Conservation (phyloP, 805 yeast genomes). For the Saccharomyces paradoxus region DNA sequence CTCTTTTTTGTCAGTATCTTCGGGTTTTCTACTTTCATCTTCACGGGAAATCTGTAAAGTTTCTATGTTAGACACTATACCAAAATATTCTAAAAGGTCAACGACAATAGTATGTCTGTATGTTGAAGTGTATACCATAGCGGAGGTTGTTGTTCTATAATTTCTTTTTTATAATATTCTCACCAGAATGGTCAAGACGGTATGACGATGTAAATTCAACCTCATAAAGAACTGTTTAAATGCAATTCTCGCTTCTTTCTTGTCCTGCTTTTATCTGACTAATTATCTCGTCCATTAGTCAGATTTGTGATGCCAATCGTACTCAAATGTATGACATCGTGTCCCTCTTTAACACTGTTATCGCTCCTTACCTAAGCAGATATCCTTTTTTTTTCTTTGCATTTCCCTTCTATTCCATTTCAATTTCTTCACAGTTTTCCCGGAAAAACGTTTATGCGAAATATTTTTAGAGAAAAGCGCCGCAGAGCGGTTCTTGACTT, state of each 20-base stretch:
- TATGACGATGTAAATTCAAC: neutral
- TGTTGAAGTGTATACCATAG: conserved; percentile 7
- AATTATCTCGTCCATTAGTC: neutral
- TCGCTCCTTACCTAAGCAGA: neutral
- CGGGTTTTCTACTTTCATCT: neutral
- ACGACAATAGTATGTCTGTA: conserved; percentile 19
- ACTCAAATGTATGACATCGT: neutral
- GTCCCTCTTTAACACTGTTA: neutral
- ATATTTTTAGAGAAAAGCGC: neutral
- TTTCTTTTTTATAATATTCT: too few relatives aligned
- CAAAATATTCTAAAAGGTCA: conserved; percentile 17
- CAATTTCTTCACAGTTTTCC: neutral
- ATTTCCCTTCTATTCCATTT: neutral
- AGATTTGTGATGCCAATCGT: neutral
- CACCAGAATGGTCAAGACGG: neutral
- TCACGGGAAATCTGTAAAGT: neutral
- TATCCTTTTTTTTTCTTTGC: neutral
- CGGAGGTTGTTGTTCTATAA: neutral
- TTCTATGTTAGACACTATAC: conserved; percentile 11
- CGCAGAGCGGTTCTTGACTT: neutral
- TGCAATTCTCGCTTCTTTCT: neutral
- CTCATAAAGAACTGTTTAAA: neutral
- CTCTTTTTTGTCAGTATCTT: neutral
- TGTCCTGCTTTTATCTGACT: neutral
- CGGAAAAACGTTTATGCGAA: neutral